Percentiles rank a stretch among this genome's conserved stretches.
Evolutionary conservation across 129 eudicot species (phyloP).

Genomic region (Smallanthus sonchifolius): DNA sequence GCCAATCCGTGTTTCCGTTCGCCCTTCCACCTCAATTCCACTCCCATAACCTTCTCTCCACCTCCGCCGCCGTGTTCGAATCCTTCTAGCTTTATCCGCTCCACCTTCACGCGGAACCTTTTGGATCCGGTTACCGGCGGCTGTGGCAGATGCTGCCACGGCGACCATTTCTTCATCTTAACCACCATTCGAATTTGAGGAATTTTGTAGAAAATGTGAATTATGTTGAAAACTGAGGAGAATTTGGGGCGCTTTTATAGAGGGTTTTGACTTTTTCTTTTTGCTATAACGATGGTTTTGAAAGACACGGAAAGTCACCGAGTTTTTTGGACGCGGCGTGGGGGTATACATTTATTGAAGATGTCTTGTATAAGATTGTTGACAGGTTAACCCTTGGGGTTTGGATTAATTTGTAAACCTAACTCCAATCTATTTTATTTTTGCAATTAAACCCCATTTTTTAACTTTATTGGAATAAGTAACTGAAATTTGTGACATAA

Average conservation of each 20-base stretch:
- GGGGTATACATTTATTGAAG: slow-evolving; percentile 21
- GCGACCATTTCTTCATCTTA: slow-evolving; percentile 49
- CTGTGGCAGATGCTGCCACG: slow-evolving; percentile 34
- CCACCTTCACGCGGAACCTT: slow-evolving; percentile 46
- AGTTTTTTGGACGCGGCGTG: slow-evolving; percentile 37
- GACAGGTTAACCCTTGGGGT: background rate
- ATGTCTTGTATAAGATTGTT: background rate
- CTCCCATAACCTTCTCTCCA: slow-evolving; percentile 40
- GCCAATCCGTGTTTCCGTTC: slow-evolving; percentile 38
- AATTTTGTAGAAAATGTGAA: background rate
- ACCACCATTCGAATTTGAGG: slow-evolving; percentile 26
- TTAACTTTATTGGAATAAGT: too few species aligned
- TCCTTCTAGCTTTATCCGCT: slow-evolving; percentile 46
- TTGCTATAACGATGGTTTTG: background rate
- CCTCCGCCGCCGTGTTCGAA: slow-evolving; percentile 24
- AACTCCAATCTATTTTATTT: background rate
- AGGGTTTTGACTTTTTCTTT: background rate
- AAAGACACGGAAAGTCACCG: slow-evolving; percentile 22
- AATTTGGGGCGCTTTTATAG: slow-evolving; percentile 10
- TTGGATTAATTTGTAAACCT: background rate
- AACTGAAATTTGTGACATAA: too few species aligned
- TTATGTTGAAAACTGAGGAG: background rate
- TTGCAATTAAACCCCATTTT: background rate
- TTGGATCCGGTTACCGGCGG: slow-evolving; percentile 22
- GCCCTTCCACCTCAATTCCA: slow-evolving; percentile 67